Conservation (phyloP, 495 filamentous ascomycete genomes). For the Ramalina peruviana region DNA sequence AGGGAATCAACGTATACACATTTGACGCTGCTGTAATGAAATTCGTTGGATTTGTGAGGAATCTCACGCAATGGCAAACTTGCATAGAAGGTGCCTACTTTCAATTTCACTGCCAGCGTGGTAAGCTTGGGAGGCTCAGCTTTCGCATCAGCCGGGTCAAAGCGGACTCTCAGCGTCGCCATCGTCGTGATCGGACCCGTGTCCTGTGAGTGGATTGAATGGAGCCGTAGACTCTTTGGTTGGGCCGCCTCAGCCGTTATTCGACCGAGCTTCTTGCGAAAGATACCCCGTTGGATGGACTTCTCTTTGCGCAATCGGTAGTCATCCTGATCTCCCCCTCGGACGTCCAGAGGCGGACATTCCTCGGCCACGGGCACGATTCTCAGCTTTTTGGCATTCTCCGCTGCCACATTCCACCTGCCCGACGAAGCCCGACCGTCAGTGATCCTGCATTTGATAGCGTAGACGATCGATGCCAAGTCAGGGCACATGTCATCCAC, state of each 20-base stretch:
- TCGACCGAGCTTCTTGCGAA: slow-evolving; percentile 61
- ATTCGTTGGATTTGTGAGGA: slow-evolving; percentile 34
- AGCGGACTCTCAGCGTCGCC: slow-evolving; percentile 56
- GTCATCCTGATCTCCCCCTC: slow-evolving; percentile 37
- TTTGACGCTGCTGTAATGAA: slow-evolving; percentile 31
- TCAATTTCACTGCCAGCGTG: slow-evolving; percentile 54
- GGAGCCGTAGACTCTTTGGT: slow-evolving; percentile 53
- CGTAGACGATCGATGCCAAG: slow-evolving; percentile 68
- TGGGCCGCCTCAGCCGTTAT: slow-evolving; percentile 61
- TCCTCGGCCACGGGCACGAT: slow-evolving; percentile 65
- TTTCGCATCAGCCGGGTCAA: slow-evolving; percentile 49
- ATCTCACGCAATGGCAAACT: slow-evolving; percentile 42
- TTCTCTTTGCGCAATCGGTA: slow-evolving; percentile 66
- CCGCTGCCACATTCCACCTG: slow-evolving; percentile 33
- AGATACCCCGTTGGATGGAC: slow-evolving; percentile 58
- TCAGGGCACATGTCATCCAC: slow-evolving; percentile 73
- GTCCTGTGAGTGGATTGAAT: slow-evolving; percentile 27
- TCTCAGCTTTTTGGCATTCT: slow-evolving; percentile 47
- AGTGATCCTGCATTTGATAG: slow-evolving; percentile 41
- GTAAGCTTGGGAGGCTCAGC: slow-evolving; percentile 54
- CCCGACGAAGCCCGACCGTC: slow-evolving; percentile 27
- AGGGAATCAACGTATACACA: slow-evolving; percentile 53
- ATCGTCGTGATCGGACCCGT: slow-evolving; percentile 37
- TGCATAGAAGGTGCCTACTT: slow-evolving; percentile 60
- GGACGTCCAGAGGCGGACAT: slow-evolving; percentile 57